Base-by-base conservation (phyloP, 2,329 filamentous ascomycete species). In the Fusarium zealandicum region DNA sequence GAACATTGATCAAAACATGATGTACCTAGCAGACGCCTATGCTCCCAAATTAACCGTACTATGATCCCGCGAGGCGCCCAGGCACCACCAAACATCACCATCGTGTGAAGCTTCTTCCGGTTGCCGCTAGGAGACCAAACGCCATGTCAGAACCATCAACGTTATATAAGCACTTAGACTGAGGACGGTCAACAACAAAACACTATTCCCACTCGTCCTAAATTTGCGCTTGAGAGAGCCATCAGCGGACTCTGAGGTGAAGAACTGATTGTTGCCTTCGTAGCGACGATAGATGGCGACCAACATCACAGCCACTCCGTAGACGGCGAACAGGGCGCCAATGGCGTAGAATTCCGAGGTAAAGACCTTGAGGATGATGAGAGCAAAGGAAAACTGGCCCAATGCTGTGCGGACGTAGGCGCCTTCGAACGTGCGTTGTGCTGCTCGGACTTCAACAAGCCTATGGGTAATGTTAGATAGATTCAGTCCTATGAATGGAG, bases 271-370 rank as follows among this genome's bases (percentile, higher is more conserved):
- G 70, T 98, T 96, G 51, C 95, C 93, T 75, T 97, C 90, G 70
- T 93, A 90, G 47, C 95, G 86, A 52, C 95, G 84, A 75, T 96
- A 96, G 47, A 92, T 79, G 66, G 92, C 90, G 54, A 96, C 91
- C 20, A 90, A 80, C 70, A 98, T 79, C 40, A 99, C 84, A 6
- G 91, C 90, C 4, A 88, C 87, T 11, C 93, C 95, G 70, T 98
- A 98, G 41, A 92, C 87, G 36, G 95, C 93, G 72, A 97, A 97
- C 27, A 99, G 81, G 6, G 95, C 95, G n/a, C 95, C 95, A 59
- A 97, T 96, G 64, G 89, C 87, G 76, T 98, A 98, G 79, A 99
- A 98, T 71, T 98, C 95, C 45, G 88, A 84, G 8, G 92, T 97
- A 78, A 99, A 98, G 74, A 99, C 96, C 78, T 96, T 96, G 51